These are phyloP conservation scores for Phytophthora fragariae DNA, from an alignment of 352 stramenopile genomes.

Conservation along the genomic window DNA sequence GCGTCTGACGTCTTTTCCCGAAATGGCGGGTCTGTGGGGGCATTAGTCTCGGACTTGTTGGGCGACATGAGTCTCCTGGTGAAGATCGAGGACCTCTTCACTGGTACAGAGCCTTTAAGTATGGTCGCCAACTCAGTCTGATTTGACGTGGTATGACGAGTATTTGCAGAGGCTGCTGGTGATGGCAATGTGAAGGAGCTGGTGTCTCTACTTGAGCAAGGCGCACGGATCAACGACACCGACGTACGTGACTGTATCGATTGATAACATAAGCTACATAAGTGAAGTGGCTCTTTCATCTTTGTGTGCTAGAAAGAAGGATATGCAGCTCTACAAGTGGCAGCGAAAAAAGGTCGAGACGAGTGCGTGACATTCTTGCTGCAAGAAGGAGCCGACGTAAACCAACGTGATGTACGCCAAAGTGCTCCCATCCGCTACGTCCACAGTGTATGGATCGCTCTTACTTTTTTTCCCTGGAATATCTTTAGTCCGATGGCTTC, in stretches of 20 bases:
- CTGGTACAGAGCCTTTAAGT: conserved; percentile 34
- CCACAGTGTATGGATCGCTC: background rate
- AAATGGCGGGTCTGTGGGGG: conserved; percentile 18
- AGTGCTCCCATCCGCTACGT: background rate
- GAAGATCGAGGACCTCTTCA: conserved; percentile 75
- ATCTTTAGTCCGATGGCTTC: conserved; percentile 67
- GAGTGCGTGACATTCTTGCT: conserved; percentile 68
- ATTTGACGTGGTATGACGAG: background rate
- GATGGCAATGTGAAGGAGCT: conserved; percentile 49
- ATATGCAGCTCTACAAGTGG: conserved; percentile 67
- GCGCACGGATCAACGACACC: conserved; percentile 62
- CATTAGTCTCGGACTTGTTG: background rate
- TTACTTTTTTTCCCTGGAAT: background rate
- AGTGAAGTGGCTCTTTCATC: background rate
- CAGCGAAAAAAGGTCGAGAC: conserved; percentile 59
- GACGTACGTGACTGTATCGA: conserved; percentile 37
- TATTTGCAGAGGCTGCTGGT: conserved; percentile 51
- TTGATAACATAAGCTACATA: background rate
- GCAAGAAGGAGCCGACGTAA: conserved; percentile 55
- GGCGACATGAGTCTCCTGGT: conserved; percentile 48
- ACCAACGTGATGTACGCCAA: conserved; percentile 63
- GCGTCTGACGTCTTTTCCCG: conserved; percentile 34
- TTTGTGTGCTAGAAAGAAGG: conserved; percentile 53
- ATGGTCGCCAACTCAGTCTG: background rate
- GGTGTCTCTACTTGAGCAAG: conserved; percentile 47